Percentiles rank a stretch among this genome's conserved stretches.
Conservation (phyloP, 768 basidiomycete genomes). For the Pulveroboletus sp. region DNA sequence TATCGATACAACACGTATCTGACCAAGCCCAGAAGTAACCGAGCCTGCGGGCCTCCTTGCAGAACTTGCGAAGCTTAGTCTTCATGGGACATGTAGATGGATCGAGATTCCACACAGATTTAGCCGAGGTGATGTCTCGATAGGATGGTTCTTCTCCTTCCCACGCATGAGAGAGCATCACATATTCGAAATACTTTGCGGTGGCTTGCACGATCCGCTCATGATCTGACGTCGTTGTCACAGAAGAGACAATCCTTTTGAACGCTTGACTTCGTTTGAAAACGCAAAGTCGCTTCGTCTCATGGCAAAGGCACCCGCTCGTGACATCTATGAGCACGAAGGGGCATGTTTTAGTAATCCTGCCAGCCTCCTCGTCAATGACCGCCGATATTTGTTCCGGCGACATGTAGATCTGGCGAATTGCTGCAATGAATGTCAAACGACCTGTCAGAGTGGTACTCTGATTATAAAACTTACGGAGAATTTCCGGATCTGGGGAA, state of each 20-base stretch:
- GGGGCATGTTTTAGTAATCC: not conserved
- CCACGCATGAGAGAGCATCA: not conserved
- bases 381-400: not conserved
- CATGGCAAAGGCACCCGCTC: not conserved
- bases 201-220: not conserved
- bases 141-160: slow-evolving; percentile 1
- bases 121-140: not conserved
- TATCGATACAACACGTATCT: slow-evolving; percentile 2
- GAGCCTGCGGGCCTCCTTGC: not conserved
- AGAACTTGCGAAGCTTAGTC: not conserved
- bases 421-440: not conserved
- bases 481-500: not conserved
- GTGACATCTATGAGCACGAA: slow-evolving; percentile 6
- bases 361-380: not conserved
- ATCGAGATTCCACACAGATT: not conserved
- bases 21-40: slow-evolving; percentile 1
- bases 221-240: not conserved
- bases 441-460: not conserved
- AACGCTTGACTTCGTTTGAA: not conserved
- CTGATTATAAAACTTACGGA: not conserved
- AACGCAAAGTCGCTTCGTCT: not conserved
- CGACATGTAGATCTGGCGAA: slow-evolving; percentile 1
- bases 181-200: not conserved
- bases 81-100: not conserved
- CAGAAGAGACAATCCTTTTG: not conserved